Base-by-base conservation (phyloP, 2,329 filamentous ascomycete genomes). In the Trichophyton schoenleinii region DNA sequence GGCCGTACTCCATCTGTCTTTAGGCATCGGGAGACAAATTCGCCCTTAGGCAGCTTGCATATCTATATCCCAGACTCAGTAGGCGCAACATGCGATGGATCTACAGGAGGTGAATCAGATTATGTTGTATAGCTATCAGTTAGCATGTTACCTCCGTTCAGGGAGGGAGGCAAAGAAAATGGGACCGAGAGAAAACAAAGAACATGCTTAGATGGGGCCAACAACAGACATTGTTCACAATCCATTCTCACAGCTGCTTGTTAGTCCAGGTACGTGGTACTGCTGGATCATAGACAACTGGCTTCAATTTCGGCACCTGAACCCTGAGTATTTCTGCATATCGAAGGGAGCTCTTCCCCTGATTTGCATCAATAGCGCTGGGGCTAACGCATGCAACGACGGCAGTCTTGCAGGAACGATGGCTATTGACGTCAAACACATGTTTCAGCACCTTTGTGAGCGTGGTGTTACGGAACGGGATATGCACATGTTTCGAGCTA, bases 351-450 rank as follows among this genome's bases (percentile, higher is more conserved):
- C 52, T 55, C 28, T 55, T 55, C 28, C 52, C 52, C 31, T 55
- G 52, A 55, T 36, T 55, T 36, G 31, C 52, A n/a, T 55, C 52
- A n/a, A n/a, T 28, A 20, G 52, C 52, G 31, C 52, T 55, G 52
- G 52, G 52, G 28, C 52, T 55, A 55, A 55, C 52, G 52, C 52
- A 55, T 55, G 52, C 52, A 55, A 55, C 52, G 9, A 55, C 52
- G 52, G 28, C 52, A 36, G 52, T 55, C 52, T 55, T 36, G n/a
- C 52, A 55, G 52, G 28, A 55, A 55, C 52, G 52, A 55, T 34
- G 52, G 52, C 52, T 55, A 18, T 55, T 55, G 22, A 55, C 52
- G 20, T 55, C 52, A 55, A 55, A 55, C 52, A 55, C 52, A 18
- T 55, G 52, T 55, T 55, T 55, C 52, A 55, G 31, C n/a, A 55